phyloP scores from a whole-genome alignment of 805 yeast genomes.

The Wickerhamomyces mucosus region DNA sequence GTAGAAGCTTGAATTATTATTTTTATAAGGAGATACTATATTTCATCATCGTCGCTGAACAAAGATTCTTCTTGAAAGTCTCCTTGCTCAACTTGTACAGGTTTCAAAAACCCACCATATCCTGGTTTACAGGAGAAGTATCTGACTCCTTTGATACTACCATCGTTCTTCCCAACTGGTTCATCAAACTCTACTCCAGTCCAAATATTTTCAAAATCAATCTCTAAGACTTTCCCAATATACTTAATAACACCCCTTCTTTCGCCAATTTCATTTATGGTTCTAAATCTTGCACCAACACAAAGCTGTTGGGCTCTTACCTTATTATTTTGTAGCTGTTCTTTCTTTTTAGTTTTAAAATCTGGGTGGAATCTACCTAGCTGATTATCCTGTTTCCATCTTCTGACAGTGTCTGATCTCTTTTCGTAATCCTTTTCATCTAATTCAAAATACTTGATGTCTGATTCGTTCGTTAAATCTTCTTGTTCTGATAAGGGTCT shows the following conservation, averaged over 20 bases:
- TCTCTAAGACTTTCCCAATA: constrained; percentile 57
- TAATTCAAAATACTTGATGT: constrained; percentile 34
- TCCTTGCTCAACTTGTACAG: constrained; percentile 59
- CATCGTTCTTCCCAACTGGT: constrained; percentile 83
- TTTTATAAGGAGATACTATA: too few relatives aligned
- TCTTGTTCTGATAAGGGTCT: constrained; percentile 43
- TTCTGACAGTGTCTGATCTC: constrained; percentile 52
- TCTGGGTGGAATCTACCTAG: constrained; percentile 68
- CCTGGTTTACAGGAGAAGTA: constrained; percentile 47
- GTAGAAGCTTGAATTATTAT: too few relatives aligned
- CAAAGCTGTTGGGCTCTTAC: constrained; percentile 25
- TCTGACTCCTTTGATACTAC: constrained; percentile 49
- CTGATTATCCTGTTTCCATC: constrained; percentile 64
- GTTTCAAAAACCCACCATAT: constrained; percentile 76
- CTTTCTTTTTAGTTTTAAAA: constrained; percentile 23
- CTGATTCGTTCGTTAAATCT: constrained; percentile 25
- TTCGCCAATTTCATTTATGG: constrained; percentile 26
- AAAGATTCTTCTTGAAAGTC: constrained; percentile 45
- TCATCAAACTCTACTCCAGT: constrained; percentile 80
- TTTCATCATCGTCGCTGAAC: constrained; percentile 39
- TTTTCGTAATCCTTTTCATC: constrained; percentile 53
- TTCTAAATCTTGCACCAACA: constrained; percentile 47
- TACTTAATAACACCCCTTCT: constrained; percentile 65
- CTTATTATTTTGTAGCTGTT: constrained; percentile 18
- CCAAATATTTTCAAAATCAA: constrained; percentile 55